These are phyloP conservation scores for Vigna mungo DNA, from an alignment of 306 rosid species.

Conservation along the genomic window DNA sequence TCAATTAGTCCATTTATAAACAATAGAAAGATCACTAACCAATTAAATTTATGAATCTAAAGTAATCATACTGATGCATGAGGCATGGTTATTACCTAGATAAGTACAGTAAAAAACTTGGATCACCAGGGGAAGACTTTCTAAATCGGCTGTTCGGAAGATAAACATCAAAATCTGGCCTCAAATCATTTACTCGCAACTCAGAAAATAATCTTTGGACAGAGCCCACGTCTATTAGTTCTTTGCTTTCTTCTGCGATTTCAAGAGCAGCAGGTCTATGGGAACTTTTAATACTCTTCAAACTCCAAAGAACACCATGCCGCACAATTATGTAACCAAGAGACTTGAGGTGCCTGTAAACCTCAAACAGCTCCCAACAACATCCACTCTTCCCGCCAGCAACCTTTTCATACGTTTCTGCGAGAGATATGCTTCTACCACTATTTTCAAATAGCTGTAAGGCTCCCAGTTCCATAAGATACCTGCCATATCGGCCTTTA, in stretches of 20 bases:
- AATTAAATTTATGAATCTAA: conserved; percentile 1
- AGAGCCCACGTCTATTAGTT: conserved; percentile 40
- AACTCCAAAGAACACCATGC: conserved; percentile 72
- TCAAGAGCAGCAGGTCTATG: conserved; percentile 37
- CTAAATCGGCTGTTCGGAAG: conserved; percentile 84
- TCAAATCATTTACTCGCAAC: conserved; percentile 58
- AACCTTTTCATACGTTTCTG: conserved; percentile 64
- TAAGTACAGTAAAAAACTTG: conserved; percentile 69
- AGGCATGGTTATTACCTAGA: conserved; percentile 61
- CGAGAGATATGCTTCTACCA: conserved; percentile 52
- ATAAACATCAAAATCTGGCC: conserved; percentile 73
- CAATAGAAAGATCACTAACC: background rate
- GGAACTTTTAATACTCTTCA: conserved; percentile 53
- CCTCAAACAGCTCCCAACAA: conserved; percentile 84
- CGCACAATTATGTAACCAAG: conserved; percentile 77
- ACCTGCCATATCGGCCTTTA: conserved; percentile 56
- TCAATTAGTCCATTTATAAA: background rate
- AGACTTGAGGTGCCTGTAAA: conserved; percentile 77
- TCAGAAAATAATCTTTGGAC: conserved; percentile 52
- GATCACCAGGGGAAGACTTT: conserved; percentile 80
- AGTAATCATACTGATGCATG: conserved; percentile 3
- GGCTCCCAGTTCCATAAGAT: conserved; percentile 78
- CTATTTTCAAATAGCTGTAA: conserved; percentile 55
- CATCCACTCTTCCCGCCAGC: conserved; percentile 52
- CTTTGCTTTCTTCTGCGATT: conserved; percentile 47